These are phyloP conservation scores for Cytospora schulzeri DNA, from an alignment of 2,329 filamentous ascomycete species.

Conservation along the genomic window DNA sequence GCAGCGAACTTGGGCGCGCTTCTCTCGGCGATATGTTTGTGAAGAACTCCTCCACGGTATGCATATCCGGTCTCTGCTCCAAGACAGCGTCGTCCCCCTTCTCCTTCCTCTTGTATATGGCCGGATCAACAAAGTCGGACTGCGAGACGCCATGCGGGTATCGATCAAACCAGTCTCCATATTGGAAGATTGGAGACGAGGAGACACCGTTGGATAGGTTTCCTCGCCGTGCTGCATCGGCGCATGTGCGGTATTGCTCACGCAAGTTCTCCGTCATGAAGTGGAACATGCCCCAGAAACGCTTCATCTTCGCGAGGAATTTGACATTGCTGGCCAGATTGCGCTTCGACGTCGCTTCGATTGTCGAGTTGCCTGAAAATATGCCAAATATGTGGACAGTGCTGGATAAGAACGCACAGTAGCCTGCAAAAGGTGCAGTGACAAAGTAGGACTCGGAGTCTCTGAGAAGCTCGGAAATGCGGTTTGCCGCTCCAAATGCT, in stretches of 20 bases:
- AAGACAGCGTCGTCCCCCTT: slow-evolving; percentile 84
- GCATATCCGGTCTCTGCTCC: slow-evolving; percentile 85
- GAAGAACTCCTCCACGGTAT: slow-evolving; percentile 94
- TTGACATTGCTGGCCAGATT: slow-evolving; percentile 87
- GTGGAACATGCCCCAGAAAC: slow-evolving; percentile 98
- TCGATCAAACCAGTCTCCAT: slow-evolving; percentile 95
- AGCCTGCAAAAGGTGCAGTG: slow-evolving; percentile 89
- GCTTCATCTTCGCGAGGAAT: slow-evolving; percentile 92
- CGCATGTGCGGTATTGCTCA: slow-evolving; percentile 81
- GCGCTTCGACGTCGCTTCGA: slow-evolving; percentile 78
- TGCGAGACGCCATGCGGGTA: slow-evolving; percentile 91
- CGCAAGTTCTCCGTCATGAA: slow-evolving; percentile 94
- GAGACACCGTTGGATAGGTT: slow-evolving; percentile 51
- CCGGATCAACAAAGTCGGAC: slow-evolving; percentile 79
- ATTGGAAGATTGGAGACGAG: slow-evolving; percentile 77
- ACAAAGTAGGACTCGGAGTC: slow-evolving; percentile 80
- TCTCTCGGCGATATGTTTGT: slow-evolving; percentile 67
- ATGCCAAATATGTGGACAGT: slow-evolving; percentile 94
- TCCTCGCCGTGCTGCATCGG: slow-evolving; percentile 76
- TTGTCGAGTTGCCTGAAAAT: slow-evolving; percentile 77
- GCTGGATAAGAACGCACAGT: slow-evolving; percentile 89
- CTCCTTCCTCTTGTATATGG: slow-evolving; percentile 68
- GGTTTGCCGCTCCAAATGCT: slow-evolving; percentile 81
- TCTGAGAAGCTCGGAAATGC: slow-evolving; percentile 81
- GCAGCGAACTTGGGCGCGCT: slow-evolving; percentile 21